These are phyloP conservation scores for Centrapalus pauciflorus DNA, from an alignment of 129 eudicot genomes.

Conservation along the genomic window DNA sequence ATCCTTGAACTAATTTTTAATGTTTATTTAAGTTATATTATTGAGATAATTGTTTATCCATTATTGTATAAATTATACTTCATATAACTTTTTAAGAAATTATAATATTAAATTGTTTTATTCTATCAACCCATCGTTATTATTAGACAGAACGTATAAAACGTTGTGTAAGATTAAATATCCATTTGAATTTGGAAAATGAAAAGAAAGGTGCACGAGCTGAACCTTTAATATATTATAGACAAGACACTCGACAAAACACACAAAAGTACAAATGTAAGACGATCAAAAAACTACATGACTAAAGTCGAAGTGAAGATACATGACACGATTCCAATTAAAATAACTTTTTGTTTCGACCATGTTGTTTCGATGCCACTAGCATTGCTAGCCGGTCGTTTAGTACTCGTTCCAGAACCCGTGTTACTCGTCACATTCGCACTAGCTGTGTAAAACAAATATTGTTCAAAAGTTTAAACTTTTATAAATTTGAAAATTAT, in stretches of 20 bases:
- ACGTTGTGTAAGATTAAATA: not conserved
- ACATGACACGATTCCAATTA: slow-evolving; percentile 26
- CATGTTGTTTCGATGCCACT: slow-evolving; percentile 10
- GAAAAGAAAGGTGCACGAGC: not conserved
- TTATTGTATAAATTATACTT: too few relatives aligned
- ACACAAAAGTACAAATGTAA: slow-evolving; percentile 23
- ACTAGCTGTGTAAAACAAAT: slow-evolving; percentile 4
- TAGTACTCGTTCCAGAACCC: slow-evolving; percentile 9
- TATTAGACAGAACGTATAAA: not conserved
- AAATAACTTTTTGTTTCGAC: slow-evolving; percentile 12
- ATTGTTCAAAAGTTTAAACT: not conserved
- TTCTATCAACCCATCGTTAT: too few relatives aligned
- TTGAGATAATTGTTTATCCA: too few relatives aligned
- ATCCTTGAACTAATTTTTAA: too few relatives aligned
- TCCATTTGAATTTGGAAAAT: not conserved
- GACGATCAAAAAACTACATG: slow-evolving; percentile 17
- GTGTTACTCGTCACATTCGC: slow-evolving; percentile 24
- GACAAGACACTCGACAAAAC: slow-evolving; percentile 1
- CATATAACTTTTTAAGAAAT: too few relatives aligned
- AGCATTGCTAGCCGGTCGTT: not conserved
- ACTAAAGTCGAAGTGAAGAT: slow-evolving; percentile 17
- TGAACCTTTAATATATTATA: not conserved
- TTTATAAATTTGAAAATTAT: not conserved
- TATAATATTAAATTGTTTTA: too few relatives aligned
- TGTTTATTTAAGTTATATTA: too few relatives aligned